phyloP scores from a whole-genome alignment of 2,329 filamentous ascomycete species.

The Colletotrichum sp. region DNA sequence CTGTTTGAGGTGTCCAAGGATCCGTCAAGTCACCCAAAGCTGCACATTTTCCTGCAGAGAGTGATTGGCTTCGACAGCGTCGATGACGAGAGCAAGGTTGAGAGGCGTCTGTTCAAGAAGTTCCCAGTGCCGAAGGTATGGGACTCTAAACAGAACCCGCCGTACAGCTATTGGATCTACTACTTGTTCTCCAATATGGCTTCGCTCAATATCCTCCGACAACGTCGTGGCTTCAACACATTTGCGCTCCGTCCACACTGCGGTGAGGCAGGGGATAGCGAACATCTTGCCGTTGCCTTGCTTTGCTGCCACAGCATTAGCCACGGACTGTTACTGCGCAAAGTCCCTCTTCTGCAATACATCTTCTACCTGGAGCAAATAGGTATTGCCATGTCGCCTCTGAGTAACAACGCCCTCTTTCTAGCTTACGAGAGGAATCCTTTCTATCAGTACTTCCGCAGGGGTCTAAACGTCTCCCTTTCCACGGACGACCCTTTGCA shows the following conservation, averaged over 20 bases:
- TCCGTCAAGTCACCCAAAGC: conserved; percentile 84
- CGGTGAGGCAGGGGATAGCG: conserved; percentile 94
- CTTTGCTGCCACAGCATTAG: conserved; percentile 97
- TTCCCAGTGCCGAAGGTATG: conserved; percentile 90
- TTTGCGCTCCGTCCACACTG: conserved; percentile 93
- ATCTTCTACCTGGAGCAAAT: conserved; percentile 98
- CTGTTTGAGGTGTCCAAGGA: conserved; percentile 93
- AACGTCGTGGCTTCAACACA: conserved; percentile 92
- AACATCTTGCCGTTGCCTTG: conserved; percentile 90
- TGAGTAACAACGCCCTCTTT: conserved; percentile 97
- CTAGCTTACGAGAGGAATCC: conserved; percentile 96
- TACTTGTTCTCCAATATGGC: conserved; percentile 94
- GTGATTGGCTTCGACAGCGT: conserved; percentile 98
- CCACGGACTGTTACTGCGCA: conserved; percentile 88
- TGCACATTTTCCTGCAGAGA: conserved; percentile 92
- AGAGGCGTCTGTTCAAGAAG: conserved; percentile 92
- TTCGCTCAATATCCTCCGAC: conserved; percentile 90
- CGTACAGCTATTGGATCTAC: conserved; percentile 99
- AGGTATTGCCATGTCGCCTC: conserved; percentile 97
- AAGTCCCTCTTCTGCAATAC: conserved; percentile 94
- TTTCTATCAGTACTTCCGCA: conserved; percentile 93
- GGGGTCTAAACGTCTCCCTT: conserved; percentile 92
- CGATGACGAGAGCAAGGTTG: conserved; percentile 96
- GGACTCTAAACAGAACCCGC: conserved; percentile 93
- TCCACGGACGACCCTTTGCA: conserved; percentile 97